These are phyloP conservation scores for Volvox carteri DNA, from an alignment of 163 green algal species.

Conservation along the genomic window DNA sequence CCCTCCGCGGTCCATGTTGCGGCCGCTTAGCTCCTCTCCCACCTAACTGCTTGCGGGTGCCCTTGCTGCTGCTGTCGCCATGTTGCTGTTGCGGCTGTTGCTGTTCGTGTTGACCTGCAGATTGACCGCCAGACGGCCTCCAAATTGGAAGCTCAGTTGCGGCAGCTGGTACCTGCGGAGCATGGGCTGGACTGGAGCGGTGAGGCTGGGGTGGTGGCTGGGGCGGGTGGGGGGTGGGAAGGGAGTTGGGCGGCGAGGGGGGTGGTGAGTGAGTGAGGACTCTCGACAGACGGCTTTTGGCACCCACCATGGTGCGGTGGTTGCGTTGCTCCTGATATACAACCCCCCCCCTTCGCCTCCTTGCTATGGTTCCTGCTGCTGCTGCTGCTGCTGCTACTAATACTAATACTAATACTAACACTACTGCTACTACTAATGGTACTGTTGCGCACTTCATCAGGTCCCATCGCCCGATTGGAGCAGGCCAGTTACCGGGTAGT, in stretches of 20 bases:
- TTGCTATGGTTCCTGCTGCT: not conserved
- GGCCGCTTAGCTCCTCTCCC: too few relatives aligned
- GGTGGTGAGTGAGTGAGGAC: too few relatives aligned
- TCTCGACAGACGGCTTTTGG: not conserved
- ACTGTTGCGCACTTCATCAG: too few relatives aligned
- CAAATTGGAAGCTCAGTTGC: slow-evolving; percentile 25
- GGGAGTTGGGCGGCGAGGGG: not conserved
- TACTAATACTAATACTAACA: too few relatives aligned
- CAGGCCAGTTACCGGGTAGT: not conserved
- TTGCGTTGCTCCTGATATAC: not conserved
- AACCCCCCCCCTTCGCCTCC: not conserved
- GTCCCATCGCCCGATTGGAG: slow-evolving; percentile 23
- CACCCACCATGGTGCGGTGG: not conserved
- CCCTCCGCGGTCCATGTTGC: too few relatives aligned
- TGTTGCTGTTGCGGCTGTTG: too few relatives aligned
- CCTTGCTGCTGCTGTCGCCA: too few relatives aligned
- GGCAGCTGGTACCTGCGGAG: slow-evolving; percentile 9
- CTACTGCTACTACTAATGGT: too few relatives aligned
- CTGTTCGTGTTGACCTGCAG: too few relatives aligned
- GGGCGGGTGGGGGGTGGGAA: not conserved
- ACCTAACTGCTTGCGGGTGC: too few relatives aligned
- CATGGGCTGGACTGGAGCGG: slow-evolving; percentile 35
- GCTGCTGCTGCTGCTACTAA: not conserved
- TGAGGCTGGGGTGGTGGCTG: not conserved
- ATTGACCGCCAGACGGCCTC: not conserved